A percentile compares a stretch with the other conserved stretches of the same genome.
Evolutionary conservation across 2,329 filamentous ascomycete species (phyloP).

Genomic region (Lachnellula suecica): DNA sequence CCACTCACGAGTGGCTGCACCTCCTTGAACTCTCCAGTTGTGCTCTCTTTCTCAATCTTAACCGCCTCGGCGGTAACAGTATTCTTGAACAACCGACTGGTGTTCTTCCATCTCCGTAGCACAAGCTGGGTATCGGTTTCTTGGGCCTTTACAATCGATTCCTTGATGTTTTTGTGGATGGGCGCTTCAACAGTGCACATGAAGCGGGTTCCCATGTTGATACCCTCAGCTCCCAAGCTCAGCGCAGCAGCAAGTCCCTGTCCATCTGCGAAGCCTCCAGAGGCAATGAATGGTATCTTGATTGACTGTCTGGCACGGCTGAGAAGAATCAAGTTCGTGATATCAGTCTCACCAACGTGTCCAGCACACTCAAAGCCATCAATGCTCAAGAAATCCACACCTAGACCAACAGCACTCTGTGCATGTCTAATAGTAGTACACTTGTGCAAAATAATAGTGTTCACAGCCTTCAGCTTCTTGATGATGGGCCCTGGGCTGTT

Average conservation of each 20-base stretch:
- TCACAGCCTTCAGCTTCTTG: constrained; percentile 77
- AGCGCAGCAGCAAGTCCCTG: constrained; percentile 89
- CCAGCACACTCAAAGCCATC: constrained; percentile 97
- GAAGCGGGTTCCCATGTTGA: constrained; percentile 99
- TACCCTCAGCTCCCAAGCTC: constrained; percentile 83
- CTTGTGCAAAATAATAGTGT: constrained; percentile 86
- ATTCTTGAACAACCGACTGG: constrained; percentile 83
- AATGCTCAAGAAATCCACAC: constrained; percentile 94
- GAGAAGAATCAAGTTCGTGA: constrained; percentile 87
- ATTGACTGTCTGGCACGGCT: constrained; percentile 82
- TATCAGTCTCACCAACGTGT: constrained; percentile 83
- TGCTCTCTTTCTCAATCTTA: constrained; percentile 80
- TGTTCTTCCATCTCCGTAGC: constrained; percentile 90
- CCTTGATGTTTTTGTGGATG: constrained; percentile 90
- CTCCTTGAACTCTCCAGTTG: constrained; percentile 84
- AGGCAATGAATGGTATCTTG: constrained; percentile 88
- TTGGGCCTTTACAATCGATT: constrained; percentile 81
- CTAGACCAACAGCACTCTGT: constrained; percentile 85
- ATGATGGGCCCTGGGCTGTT: constrained; percentile 92
- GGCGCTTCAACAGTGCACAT: constrained; percentile 95
- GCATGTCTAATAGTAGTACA: constrained; percentile 96
- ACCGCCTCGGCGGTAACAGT: constrained; percentile 80
- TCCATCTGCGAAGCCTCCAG: constrained; percentile 92
- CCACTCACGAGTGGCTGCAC: constrained; percentile 86
- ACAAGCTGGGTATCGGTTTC: constrained; percentile 92